Base-by-base conservation (phyloP, 2,329 filamentous ascomycete species). In the Tetracladium maxilliforme region DNA sequence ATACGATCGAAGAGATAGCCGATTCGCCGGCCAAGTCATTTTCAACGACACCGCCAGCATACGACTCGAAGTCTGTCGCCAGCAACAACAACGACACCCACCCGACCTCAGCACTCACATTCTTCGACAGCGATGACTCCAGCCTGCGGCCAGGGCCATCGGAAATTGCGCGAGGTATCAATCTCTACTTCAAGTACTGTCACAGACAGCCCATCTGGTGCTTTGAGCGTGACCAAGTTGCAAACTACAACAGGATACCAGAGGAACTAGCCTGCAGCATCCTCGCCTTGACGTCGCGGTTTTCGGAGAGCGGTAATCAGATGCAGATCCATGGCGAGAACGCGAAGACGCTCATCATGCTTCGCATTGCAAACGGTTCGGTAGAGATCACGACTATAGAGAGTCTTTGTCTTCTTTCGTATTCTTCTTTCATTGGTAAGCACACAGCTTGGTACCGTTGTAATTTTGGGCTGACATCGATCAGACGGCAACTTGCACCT, bases 331-430 rank as follows among this genome's bases (percentile, higher is more conserved):
- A 52, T 20, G 42, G 44, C 50, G 25, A 31, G 36, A 42, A 44
- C 41, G 59, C 49, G 20, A 54, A 42, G 42, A 54, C 39, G 28
- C 38, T 49, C 33, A 51, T 45, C 33, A 64, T 63, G 58, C 47
- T 61, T 5, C 55, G 58, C 12, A 54, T 64, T 18, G 58, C 60
- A 1, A 60, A 61, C 29, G 60, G 60, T 3, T 52, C 55, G 0
- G 60, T 64, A 3, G 54, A 57, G 25, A 39, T 64, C 3, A 44
- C 50, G 10, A 64, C 59, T 0, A 55, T 64, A 4, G 58, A 64
- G 33, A 61, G 58, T 33, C 33, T 64, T 6, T 64, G 61, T 38
- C 39, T 64, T 5, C 45, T 64, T 2, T 53, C 58, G 1, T 63
- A 59, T 22, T 58, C 56, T 4, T 55, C 51, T 1, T 64, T 64